Base-by-base conservation (phyloP, 129 eudicot genomes). In the Dittrichia graveolens region DNA sequence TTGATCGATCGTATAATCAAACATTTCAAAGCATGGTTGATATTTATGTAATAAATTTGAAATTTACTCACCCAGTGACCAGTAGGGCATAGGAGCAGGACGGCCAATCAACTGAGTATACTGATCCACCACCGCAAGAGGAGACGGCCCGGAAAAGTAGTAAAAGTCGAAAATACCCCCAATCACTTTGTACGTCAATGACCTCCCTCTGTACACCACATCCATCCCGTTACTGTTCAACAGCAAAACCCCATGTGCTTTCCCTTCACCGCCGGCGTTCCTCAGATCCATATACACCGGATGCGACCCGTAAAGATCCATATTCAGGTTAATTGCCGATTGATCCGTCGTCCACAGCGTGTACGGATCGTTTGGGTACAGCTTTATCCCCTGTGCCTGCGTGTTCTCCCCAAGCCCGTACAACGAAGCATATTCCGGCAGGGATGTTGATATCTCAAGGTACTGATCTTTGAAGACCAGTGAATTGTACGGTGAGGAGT, bases 11-110 rank as follows among this genome's bases (percentile, higher is more conserved):
- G 31, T 24, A 24, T 24, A 24, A 24, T 0, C 31, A 24, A 24
- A 24, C 2, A 24, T 24, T 24, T 24, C 31, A n/a, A n/a, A n/a
- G n/a, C 10, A 6, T 45, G 10, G 3, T 45, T 7, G 38, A 3
- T 6, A 45, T 45, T 12, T 45, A 65, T 0, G 41, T 34, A 61
- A 15, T 3, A 43, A 63, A 24, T 24, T 24, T 24, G 31, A 24
- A 24, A 24, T 24, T 24, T 7, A 67, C 89, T 75, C 64, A 94
- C 99, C 97, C 10, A 95, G 81, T 41, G 99, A 80, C 99, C 99
- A 95, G 79, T 90, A 95, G 14, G 99, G 99, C 99, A 95, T 95
- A 13, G 99, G 92, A 24, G 99, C 97, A 6, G 99, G 99, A 7
- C 99, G 83, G 5, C 99, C 99, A 49, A 95, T 78, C 41, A 95